phyloP scores from a whole-genome alignment of 2,329 filamentous ascomycete species.

The Colletotrichum nymphaeae region DNA sequence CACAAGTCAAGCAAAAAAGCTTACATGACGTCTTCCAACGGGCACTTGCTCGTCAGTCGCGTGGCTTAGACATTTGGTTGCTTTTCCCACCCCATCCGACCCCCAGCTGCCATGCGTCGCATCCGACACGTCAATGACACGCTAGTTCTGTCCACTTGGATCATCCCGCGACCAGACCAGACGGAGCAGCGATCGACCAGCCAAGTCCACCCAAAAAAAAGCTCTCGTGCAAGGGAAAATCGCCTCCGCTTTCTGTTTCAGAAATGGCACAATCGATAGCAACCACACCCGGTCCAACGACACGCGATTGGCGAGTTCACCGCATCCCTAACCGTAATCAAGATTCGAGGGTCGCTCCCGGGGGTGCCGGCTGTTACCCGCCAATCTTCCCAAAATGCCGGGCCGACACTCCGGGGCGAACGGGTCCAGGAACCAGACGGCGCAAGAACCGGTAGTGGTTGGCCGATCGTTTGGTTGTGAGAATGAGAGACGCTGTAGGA shows the following conservation, averaged over 20 bases:
- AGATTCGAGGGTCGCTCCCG: slow-evolving; percentile 18
- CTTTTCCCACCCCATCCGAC: background rate
- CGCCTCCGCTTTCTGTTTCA: slow-evolving; percentile 33
- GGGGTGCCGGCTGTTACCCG: slow-evolving; percentile 16
- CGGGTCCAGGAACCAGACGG: background rate
- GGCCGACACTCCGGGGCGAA: background rate
- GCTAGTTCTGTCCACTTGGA: slow-evolving; percentile 25
- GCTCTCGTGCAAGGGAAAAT: slow-evolving; percentile 1
- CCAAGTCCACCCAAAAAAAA: background rate
- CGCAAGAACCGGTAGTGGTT: background rate
- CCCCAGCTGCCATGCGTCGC: slow-evolving; percentile 15
- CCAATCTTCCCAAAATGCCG: slow-evolving; percentile 22
- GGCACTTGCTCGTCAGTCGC: slow-evolving; percentile 24
- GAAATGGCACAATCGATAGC: slow-evolving; percentile 19
- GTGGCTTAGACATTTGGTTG: slow-evolving; percentile 14
- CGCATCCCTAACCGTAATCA: slow-evolving; percentile 20
- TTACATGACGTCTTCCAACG: background rate
- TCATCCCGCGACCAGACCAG: slow-evolving; percentile 19
- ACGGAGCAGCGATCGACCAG: slow-evolving; percentile 19
- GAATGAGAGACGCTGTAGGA: background rate
- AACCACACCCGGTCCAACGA: slow-evolving; percentile 6
- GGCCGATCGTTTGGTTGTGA: slow-evolving; percentile 10
- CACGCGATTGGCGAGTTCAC: slow-evolving; percentile 25
- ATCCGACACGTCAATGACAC: slow-evolving; percentile 32
- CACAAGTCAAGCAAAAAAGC: background rate